phyloP scores from a whole-genome alignment of 441 rosid genomes.

The Gossypium gossypioides region DNA sequence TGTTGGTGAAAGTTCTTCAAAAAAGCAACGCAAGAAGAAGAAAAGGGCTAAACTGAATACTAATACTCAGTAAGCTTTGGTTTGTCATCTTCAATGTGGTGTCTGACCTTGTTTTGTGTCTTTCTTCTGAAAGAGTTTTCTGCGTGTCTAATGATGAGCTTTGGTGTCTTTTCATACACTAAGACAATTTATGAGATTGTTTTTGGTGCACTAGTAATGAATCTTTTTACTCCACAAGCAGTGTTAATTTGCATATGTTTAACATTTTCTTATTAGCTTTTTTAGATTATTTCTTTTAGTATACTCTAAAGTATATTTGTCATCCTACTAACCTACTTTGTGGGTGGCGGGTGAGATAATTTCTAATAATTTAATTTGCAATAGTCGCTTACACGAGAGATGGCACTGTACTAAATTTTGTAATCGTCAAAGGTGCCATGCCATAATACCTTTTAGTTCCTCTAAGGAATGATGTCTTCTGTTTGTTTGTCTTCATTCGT shows the following conservation, averaged over 20 bases:
- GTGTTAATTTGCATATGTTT: not conserved
- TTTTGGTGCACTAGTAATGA: not conserved
- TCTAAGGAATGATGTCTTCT: not conserved
- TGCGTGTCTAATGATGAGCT: not conserved
- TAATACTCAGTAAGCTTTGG: slow-evolving; percentile 21
- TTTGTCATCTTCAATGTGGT: not conserved
- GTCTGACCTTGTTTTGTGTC: not conserved
- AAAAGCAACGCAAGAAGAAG: slow-evolving; percentile 17
- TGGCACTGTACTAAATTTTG: too few relatives aligned
- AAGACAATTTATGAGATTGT: too few relatives aligned
- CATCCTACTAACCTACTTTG: too few relatives aligned
- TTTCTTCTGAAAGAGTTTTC: not conserved
- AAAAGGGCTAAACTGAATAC: slow-evolving; percentile 21
- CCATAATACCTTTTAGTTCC: not conserved
- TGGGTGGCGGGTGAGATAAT: not conserved
- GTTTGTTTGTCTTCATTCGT: not conserved
- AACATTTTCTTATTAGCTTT: not conserved
- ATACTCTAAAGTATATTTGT: not conserved
- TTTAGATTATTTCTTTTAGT: too few relatives aligned
- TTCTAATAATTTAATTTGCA: not conserved
- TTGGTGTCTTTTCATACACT: not conserved
- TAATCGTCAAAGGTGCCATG: not conserved
- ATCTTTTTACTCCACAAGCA: not conserved
- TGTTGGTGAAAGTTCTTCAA: slow-evolving; percentile 14
- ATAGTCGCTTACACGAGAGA: not conserved